Evolutionary conservation across 257 asterid species (phyloP), one percentile per base, ranked within the genome.

Genomic region (Petunia axillaris): DNA sequence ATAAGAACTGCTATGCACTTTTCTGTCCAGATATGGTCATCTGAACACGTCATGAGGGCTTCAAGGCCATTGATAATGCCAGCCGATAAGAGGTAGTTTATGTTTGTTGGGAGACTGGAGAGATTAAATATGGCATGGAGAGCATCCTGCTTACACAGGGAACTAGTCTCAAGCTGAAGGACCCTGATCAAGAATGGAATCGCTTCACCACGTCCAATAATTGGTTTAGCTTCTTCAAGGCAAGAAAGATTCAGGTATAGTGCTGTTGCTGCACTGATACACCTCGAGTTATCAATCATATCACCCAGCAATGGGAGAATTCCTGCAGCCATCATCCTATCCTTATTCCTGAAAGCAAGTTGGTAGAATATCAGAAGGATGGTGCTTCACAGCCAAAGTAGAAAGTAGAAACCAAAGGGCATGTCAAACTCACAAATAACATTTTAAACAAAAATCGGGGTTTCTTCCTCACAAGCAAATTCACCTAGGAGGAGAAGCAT

Each of bases 101-200:
- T 91, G 73, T 90, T 94, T 75, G 87, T 65, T 1, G 94, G 93
- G 39, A 86, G 89, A 64, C 92, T 88, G 59, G 98, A 91, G 2
- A 96, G 90, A 82, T 96, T 96, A 41, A 92, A 96, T 66, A 96
- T 94, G n/a, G 99, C 86, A 82, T 96, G 98, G 71, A 96, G 97
- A 39, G 98, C 90, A 38, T 96, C 99, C 16, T 91, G 94, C 84
- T 89, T 94, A 73, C 91, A 89, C 64, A 89, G 97, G 35, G 77
- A 70, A 10, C 89, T 89, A 5, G 80, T 67, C 83, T 94, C 94
- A 10, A 84, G 77, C 63, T 85, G 86, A 16, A 96, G 94, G 80
- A 94, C 90, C 81, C 82, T 79, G 73, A 91, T 83, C 88, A 96
- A 85, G 94, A 96, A 96, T 39, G 97, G 93, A 73, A 91, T 91